Evolutionary conservation across 768 basidiomycete species (phyloP).

Genomic region (Sutorius australiensis): DNA sequence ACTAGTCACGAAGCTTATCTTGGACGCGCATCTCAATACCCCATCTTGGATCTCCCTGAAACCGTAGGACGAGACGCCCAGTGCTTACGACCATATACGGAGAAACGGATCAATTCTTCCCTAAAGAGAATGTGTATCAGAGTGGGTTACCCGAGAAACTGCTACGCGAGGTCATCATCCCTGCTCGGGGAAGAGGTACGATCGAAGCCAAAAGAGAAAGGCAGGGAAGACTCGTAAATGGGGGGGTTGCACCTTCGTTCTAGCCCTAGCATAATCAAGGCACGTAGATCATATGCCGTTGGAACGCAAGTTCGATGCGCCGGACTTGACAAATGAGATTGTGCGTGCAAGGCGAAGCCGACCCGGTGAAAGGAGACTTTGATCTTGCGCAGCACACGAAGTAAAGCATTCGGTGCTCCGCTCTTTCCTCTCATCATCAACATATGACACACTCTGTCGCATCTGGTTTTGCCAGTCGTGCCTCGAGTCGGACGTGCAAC

Average conservation of each 20-base stretch:
- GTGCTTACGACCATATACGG: constrained; percentile 28
- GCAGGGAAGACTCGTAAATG: constrained; percentile 14
- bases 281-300: constrained; percentile 2
- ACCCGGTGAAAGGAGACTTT: background rate
- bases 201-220: constrained; percentile 20
- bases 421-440: constrained; percentile 14
- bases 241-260: background rate
- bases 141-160: constrained; percentile 31
- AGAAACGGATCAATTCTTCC: constrained; percentile 21
- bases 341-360: background rate
- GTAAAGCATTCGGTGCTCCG: too few species aligned
- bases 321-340: too few species aligned
- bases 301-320: background rate
- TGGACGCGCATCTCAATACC: constrained; percentile 29
- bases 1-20: constrained; percentile 13
- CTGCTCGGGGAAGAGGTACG: constrained; percentile 10
- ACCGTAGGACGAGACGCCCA: constrained; percentile 3
- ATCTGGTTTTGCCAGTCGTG: constrained; percentile 36
- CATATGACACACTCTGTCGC: constrained; percentile 45
- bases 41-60: constrained; percentile 30
- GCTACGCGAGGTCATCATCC: constrained; percentile 21
- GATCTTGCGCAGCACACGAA: too few species aligned
- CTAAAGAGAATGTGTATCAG: constrained; percentile 22
- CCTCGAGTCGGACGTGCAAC: constrained; percentile 45
- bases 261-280: constrained; percentile 1